Conservation (phyloP, 257 asterid genomes). For the Thymus quinquecostatus region DNA sequence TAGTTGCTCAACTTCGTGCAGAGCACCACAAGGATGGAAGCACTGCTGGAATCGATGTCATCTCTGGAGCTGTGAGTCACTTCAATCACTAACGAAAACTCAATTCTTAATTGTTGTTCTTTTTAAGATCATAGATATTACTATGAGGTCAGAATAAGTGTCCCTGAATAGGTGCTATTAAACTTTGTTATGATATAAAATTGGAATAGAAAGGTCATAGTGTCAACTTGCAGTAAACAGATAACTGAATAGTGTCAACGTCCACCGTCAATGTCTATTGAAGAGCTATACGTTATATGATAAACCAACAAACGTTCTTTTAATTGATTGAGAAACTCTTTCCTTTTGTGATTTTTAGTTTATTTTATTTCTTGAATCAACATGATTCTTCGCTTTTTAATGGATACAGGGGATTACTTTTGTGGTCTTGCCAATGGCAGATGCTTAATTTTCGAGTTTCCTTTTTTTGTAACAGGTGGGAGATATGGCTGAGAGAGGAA, state of each 20-base stretch:
- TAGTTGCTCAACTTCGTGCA: conserved; percentile 88
- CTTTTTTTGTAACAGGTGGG: conserved; percentile 59
- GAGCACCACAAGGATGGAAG: conserved; percentile 84
- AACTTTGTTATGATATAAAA: background rate
- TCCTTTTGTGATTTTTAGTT: too few relatives aligned
- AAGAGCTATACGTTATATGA: background rate
- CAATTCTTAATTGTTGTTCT: background rate
- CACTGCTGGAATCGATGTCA: conserved; percentile 84
- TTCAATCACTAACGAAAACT: background rate
- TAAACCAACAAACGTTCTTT: background rate
- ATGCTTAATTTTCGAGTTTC: background rate
- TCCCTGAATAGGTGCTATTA: background rate
- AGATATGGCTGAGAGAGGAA: conserved; percentile 80
- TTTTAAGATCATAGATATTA: background rate
- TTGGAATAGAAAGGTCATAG: background rate
- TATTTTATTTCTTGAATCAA: too few relatives aligned
- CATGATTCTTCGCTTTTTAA: too few relatives aligned
- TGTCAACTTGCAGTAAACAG: background rate
- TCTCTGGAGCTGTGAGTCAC: conserved; percentile 50
- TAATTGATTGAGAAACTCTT: background rate
- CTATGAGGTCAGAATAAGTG: background rate
- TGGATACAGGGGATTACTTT: too few relatives aligned
- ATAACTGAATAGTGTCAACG: background rate
- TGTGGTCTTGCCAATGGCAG: background rate
- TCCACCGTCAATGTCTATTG: background rate